Evolutionary conservation across 2,329 filamentous ascomycete species (phyloP).

Genomic region (Grosmannia clavigera): DNA sequence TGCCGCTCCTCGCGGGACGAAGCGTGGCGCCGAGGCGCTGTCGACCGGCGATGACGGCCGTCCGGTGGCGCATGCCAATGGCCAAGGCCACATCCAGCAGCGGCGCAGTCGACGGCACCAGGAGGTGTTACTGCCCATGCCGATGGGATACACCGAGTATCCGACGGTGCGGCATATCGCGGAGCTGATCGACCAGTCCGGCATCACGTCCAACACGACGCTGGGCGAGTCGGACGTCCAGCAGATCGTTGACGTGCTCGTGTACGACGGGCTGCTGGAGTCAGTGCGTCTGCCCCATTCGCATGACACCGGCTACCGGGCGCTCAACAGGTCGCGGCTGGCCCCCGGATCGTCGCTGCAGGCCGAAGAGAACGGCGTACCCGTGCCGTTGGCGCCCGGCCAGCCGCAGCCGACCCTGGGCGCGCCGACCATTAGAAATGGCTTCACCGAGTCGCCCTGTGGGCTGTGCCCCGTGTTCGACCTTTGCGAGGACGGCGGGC

Average conservation of each 20-base stretch:
- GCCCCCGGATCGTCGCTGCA: conserved; percentile 20
- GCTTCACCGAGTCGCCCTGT: conserved; percentile 80
- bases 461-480: conserved; percentile 88
- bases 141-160: conserved; percentile 62
- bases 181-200: conserved; percentile 53
- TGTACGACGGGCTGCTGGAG: conserved; percentile 79
- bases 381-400: not conserved
- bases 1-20: conserved; percentile 23
- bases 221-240: conserved; percentile 65
- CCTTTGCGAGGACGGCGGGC: conserved; percentile 80
- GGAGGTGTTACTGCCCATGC: conserved; percentile 37
- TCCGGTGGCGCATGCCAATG: not conserved
- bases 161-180: conserved; percentile 73
- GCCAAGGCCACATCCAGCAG: not conserved
- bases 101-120: conserved; percentile 15
- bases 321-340: conserved; percentile 34
- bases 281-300: conserved; percentile 32
- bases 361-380: conserved; percentile 15
- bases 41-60: conserved; percentile 18
- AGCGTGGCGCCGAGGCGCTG: conserved; percentile 37
- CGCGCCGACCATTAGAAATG: conserved; percentile 43
- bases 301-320: conserved; percentile 37
- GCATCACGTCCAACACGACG: conserved; percentile 61
- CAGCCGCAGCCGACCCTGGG: conserved; percentile 17
- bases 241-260: conserved; percentile 76